Evolutionary conservation across 805 yeast species (phyloP), one percentile per base, ranked within the genome.

Genomic region (Lipomyces orientalis): DNA sequence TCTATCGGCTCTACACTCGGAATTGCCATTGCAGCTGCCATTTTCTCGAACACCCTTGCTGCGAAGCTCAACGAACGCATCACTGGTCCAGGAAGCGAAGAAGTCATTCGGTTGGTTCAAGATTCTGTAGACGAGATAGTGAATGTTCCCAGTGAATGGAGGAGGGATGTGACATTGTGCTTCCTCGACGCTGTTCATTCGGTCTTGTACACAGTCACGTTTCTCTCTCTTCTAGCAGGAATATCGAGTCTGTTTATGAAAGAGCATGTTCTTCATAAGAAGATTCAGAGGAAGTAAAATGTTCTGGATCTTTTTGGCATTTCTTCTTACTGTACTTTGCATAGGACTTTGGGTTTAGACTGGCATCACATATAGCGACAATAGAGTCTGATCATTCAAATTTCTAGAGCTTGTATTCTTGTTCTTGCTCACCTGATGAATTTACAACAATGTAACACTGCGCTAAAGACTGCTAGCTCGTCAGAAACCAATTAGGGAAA

Each of bases 1-100:
- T 88, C 95, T 7, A 88, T 92, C 0, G 97, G 97, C 0, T 88
- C 93, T 14, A 90, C 95, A 0, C 78, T 91, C 58, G 97, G 97
- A 49, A 92, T 91, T 19, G 82, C 93, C 0, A 74, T 85, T 19
- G 86, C 88, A 1, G 80, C 86, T 55, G 86, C 88, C 2, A 81
- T 86, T 35, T 86, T 86, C 76, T 88, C 85, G 72, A 77, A 77
- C 34, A 73, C 79, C 9, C 77, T 86, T 63, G 67, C 68, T 1
- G 51, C 57, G 8, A 62, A 69, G 16, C 73, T 80, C 39, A 69
- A 67, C 22, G 46, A 60, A 19, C 58, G 62, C 25, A 62, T 66
- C 29, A 65, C 71, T 19, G 72, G 72, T 8, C 72, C 72, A 7
- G 71, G 68, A 2, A 62, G 65, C 14, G 68, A 66, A 37, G 68